phyloP scores from a whole-genome alignment of 129 eudicot genomes.

The Flaveria robusta region DNA sequence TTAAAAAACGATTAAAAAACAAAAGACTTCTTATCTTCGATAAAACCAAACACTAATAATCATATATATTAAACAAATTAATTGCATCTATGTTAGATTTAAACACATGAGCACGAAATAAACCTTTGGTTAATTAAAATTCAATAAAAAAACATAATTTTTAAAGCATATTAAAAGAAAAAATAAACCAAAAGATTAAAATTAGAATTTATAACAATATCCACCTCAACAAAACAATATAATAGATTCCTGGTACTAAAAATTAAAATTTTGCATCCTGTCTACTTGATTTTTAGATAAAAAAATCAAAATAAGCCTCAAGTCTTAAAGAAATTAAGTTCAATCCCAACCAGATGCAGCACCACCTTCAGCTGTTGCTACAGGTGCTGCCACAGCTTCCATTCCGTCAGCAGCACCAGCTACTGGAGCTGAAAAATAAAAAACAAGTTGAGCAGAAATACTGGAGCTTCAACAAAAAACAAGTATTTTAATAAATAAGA shows the following conservation, averaged over 20 bases:
- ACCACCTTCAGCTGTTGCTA: constrained; percentile 38
- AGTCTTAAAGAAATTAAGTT: not conserved
- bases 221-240: constrained; percentile 24
- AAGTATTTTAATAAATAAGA: no score
- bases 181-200: not conserved
- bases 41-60: no score
- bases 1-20: no score
- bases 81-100: no score
- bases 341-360: constrained; percentile 56
- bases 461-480: no score
- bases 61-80: no score
- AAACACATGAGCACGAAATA: not conserved
- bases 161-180: not conserved
- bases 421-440: constrained; percentile 33
- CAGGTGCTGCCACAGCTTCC: constrained; percentile 58
- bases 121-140: not conserved
- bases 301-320: constrained; percentile 18
- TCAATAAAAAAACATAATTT: not conserved
- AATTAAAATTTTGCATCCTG: constrained; percentile 16
- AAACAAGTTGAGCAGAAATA: not conserved
- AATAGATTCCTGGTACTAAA: constrained; percentile 9
- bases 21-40: no score
- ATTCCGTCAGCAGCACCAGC: constrained; percentile 55
- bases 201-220: constrained; percentile 5
- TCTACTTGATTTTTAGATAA: not conserved